Evolutionary conservation across 192 early-diverging fungal genomes (phyloP).

Genomic region (Podila horticola): DNA sequence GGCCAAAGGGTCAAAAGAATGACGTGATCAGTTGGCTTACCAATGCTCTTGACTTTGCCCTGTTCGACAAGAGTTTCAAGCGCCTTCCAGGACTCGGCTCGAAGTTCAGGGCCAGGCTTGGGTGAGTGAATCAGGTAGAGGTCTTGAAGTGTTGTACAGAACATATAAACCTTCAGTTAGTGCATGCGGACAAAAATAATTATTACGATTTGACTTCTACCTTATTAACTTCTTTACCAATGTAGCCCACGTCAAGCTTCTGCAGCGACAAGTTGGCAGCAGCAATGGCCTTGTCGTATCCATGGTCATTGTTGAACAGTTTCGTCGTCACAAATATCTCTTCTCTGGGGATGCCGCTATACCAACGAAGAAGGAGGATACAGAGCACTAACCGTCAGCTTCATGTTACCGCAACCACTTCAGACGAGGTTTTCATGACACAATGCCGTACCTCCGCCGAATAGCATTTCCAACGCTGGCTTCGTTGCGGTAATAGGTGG

Average conservation of each 20-base stretch:
- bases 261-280: slow-evolving; percentile 64
- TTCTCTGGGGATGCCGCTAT: slow-evolving; percentile 57
- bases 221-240: slow-evolving; percentile 45
- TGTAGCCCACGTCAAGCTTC: slow-evolving; percentile 61
- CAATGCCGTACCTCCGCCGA: slow-evolving; percentile 46
- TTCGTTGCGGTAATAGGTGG: slow-evolving; percentile 56
- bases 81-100: slow-evolving; percentile 60
- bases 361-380: background rate
- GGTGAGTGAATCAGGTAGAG: slow-evolving; percentile 72
- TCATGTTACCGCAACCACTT: too few relatives aligned
- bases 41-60: slow-evolving; percentile 66
- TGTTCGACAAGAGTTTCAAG: slow-evolving; percentile 57
- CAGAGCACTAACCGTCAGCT: too few relatives aligned
- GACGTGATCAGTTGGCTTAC: slow-evolving; percentile 12
- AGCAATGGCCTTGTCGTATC: slow-evolving; percentile 54
- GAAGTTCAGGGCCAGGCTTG: slow-evolving; percentile 55
- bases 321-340: slow-evolving; percentile 75
- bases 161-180: background rate
- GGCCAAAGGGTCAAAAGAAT: background rate
- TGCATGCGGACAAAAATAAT: background rate
- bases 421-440: background rate
- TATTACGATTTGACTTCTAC: background rate
- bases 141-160: slow-evolving; percentile 21
- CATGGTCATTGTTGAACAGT: slow-evolving; percentile 64
- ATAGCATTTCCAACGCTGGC: slow-evolving; percentile 56